Evolutionary conservation across 2,329 filamentous ascomycete species (phyloP).

Genomic region (Bimuria novae-zelandiae): DNA sequence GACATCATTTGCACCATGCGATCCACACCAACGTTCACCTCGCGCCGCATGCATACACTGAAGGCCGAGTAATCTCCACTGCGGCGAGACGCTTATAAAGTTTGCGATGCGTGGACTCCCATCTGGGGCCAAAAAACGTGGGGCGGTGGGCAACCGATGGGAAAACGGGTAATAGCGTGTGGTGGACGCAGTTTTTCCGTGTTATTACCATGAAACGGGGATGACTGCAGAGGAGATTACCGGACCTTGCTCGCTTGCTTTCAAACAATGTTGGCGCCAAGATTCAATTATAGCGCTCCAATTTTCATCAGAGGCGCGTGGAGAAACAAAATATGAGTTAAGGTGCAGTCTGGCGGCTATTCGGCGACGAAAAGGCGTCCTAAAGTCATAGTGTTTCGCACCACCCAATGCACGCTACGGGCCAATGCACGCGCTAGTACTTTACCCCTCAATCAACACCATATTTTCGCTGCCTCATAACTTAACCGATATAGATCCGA

Average conservation of each 20-base stretch:
- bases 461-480: too few species aligned
- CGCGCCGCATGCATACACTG: too few species aligned
- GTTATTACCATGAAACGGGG: slow-evolving; percentile 7
- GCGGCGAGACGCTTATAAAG: slow-evolving; percentile 1
- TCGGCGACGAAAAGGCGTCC: neutral
- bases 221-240: neutral
- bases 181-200: slow-evolving; percentile 10
- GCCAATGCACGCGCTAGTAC: too few species aligned
- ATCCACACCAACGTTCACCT: too few species aligned
- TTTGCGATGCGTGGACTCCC: neutral
- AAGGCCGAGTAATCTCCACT: neutral
- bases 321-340: neutral
- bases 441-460: too few species aligned
- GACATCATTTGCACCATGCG: neutral
- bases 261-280: neutral
- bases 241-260: slow-evolving; percentile 3
- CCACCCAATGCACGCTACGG: too few species aligned
- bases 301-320: neutral
- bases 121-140: slow-evolving; percentile 1
- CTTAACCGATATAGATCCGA: too few species aligned
- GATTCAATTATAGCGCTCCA: neutral
- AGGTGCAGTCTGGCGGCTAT: neutral
- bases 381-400: too few species aligned
- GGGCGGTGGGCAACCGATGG: neutral
- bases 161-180: neutral